Conservation (phyloP, 257 asterid genomes). For the Oldenlandia corymbosa region DNA sequence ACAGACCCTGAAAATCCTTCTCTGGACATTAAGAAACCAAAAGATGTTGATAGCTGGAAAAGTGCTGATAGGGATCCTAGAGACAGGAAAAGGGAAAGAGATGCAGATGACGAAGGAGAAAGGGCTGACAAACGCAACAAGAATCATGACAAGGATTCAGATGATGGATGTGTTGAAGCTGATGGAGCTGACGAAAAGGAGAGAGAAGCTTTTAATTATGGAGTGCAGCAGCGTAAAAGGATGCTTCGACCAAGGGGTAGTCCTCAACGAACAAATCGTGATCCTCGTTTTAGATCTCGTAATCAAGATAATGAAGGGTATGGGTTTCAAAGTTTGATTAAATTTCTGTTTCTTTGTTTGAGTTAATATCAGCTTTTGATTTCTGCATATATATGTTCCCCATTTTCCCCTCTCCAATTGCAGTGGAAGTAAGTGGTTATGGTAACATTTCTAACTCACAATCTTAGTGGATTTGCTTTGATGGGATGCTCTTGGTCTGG, state of each 20-base stretch:
- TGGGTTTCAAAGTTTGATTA: slow-evolving; percentile 15
- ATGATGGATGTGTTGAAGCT: slow-evolving; percentile 57
- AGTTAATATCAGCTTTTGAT: background rate
- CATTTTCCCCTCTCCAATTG: background rate
- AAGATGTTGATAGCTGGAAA: slow-evolving; percentile 65
- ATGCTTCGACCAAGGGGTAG: slow-evolving; percentile 89
- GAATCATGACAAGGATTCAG: slow-evolving; percentile 68
- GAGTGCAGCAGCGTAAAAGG: slow-evolving; percentile 87
- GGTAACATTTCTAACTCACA: background rate
- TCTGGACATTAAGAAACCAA: slow-evolving; percentile 54
- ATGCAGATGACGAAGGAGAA: slow-evolving; percentile 70
- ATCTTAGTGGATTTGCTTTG: background rate
- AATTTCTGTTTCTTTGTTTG: background rate
- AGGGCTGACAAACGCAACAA: slow-evolving; percentile 63
- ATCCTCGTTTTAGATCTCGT: slow-evolving; percentile 54
- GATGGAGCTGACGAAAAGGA: slow-evolving; percentile 70
- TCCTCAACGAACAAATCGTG: slow-evolving; percentile 77
- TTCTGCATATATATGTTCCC: background rate
- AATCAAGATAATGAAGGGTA: slow-evolving; percentile 83
- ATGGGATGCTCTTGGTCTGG: background rate
- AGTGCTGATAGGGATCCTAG: slow-evolving; percentile 55
- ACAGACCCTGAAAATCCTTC: slow-evolving; percentile 44
- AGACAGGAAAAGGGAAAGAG: slow-evolving; percentile 80
- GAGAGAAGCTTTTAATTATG: slow-evolving; percentile 54
- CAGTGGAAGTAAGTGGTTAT: background rate